These are phyloP conservation scores for Ormosia emarginata DNA, from an alignment of 306 rosid species.

Conservation along the genomic window DNA sequence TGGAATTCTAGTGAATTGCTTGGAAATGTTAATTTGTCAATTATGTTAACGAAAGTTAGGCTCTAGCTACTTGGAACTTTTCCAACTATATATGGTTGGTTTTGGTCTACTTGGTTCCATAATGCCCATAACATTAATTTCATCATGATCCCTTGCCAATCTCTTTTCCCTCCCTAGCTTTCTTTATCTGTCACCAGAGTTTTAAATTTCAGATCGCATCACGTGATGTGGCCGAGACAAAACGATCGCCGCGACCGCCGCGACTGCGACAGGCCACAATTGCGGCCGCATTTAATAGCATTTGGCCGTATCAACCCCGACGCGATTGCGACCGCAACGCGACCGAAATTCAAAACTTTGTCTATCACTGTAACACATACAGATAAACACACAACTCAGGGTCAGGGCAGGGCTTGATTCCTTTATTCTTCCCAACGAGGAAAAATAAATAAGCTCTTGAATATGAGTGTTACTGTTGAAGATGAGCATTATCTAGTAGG, in stretches of 20 bases:
- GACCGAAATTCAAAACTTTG: too few relatives aligned
- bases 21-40: conserved; percentile 54
- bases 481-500: conserved; percentile 44
- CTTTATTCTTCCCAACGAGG: conserved; percentile 41
- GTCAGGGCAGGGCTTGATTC: conserved; percentile 38
- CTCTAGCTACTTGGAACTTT: conserved; percentile 38
- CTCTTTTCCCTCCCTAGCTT: conserved; percentile 15
- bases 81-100: conserved; percentile 40
- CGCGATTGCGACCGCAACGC: too few relatives aligned
- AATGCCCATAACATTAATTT: conserved; percentile 17
- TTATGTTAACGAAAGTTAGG: too few relatives aligned
- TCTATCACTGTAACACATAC: conserved; percentile 27
- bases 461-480: conserved; percentile 16
- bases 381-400: conserved; percentile 31
- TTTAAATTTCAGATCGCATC: too few relatives aligned
- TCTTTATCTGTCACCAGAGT: too few relatives aligned
- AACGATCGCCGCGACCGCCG: too few relatives aligned
- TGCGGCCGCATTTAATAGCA: too few relatives aligned
- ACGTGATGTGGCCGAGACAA: too few relatives aligned
- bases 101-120: conserved; percentile 34
- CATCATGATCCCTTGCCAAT: background rate
- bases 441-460: conserved; percentile 24
- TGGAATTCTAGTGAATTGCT: conserved; percentile 44
- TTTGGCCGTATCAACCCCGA: too few relatives aligned
- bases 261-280: too few relatives aligned